Base-by-base conservation (phyloP, 495 filamentous ascomycete genomes). In the Annulohypoxylon stygium region DNA sequence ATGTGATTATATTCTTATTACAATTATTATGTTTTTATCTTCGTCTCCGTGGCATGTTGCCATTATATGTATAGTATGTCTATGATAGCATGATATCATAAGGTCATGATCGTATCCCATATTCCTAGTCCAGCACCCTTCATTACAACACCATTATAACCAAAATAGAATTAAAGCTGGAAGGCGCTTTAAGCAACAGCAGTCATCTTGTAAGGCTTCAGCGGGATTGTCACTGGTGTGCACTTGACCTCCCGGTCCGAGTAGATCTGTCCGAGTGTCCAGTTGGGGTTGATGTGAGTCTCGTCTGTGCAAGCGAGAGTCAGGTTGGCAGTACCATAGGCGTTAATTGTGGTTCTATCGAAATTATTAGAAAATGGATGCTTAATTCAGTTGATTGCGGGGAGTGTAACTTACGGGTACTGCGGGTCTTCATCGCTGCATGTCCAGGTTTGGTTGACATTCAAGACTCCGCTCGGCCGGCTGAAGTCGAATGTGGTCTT, bases 401-500 rank as follows among this genome's bases (percentile, higher is more conserved):
- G 16, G 5, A 14, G 25, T 43, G 18, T 25, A 61, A 79, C 82
- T 74, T 68, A 84, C 81, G 81, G 81, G 33, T 71, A 81, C 69
- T 78, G 60, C 0, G 80, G 79, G 48, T 81, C 81, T 6, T 68
- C 18, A 47, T 81, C 83, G 30, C 48, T 62, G 73, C 84, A 86
- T 3, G 57, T 68, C 84, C 84, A 86, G 1, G 76, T 81, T 75
- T 84, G 81, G 71, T 84, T 82, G 53, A 85, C 58, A 18, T 76
- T 70, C 23, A 86, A 61, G 48, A 63, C 64, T 26, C 75, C 74
- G 16, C 67, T 64, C 10, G 79, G 71, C 11, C 77, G 71, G 65
- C 62, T 78, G 54, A 80, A 86, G 59, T 75, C 71, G 60, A 86
- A 85, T 4, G 68, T 77, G 16, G 79, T 76, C 60, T 66, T 51